phyloP scores from a whole-genome alignment of 2,329 filamentous ascomycete genomes.

The Calycina marina region DNA sequence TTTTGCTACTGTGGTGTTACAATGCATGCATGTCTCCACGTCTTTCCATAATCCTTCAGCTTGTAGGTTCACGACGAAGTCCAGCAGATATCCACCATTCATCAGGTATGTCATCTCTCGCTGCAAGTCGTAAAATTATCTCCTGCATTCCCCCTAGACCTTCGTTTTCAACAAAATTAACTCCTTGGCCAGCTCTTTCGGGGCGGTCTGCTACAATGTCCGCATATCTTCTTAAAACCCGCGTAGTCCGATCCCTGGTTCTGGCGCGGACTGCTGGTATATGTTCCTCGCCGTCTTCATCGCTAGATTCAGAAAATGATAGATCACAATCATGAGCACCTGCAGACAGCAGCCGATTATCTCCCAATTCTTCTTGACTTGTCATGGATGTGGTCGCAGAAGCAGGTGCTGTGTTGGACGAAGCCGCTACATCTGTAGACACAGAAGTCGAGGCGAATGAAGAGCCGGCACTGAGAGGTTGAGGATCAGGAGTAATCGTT shows the following conservation, averaged over 20 bases:
- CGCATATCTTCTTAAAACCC: slow-evolving; percentile 16
- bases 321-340: slow-evolving; percentile 22
- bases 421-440: slow-evolving; percentile 6
- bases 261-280: slow-evolving; percentile 10
- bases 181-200: slow-evolving; percentile 22
- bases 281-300: slow-evolving; percentile 25
- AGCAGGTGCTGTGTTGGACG: slow-evolving; percentile 12
- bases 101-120: slow-evolving; percentile 63
- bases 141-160: slow-evolving; percentile 50
- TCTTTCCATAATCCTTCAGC: slow-evolving; percentile 5
- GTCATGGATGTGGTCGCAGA: slow-evolving; percentile 19
- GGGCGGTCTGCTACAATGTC: slow-evolving; percentile 18
- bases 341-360: slow-evolving; percentile 6
- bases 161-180: slow-evolving; percentile 16
- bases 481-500: slow-evolving; percentile 69
- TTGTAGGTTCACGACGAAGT: slow-evolving; percentile 30
- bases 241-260: slow-evolving; percentile 3
- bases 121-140: slow-evolving; percentile 55
- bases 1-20: slow-evolving; percentile 1
- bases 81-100: slow-evolving; percentile 68
- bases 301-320: slow-evolving; percentile 13
- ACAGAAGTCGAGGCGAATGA: slow-evolving; percentile 44
- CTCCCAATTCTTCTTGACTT: slow-evolving; percentile 11
- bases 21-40: neutral
- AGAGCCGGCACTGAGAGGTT: slow-evolving; percentile 64